These are phyloP conservation scores for Atkinsonella hypoxylon DNA, from an alignment of 2,329 filamentous ascomycete genomes.

Conservation along the genomic window DNA sequence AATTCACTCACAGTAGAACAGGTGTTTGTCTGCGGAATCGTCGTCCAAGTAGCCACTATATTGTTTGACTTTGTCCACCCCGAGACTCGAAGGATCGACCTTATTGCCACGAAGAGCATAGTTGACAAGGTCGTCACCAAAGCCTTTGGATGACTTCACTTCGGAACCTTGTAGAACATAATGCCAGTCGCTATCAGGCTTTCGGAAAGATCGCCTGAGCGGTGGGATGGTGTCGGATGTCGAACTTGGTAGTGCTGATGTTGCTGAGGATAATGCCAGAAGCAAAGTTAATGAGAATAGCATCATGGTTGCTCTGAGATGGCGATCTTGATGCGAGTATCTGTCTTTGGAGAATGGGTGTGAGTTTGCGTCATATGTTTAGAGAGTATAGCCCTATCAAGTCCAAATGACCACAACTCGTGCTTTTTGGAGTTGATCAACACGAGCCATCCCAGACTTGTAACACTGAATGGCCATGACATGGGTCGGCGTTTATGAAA, in stretches of 20 bases:
- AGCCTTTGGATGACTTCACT: background rate
- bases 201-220: background rate
- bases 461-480: background rate
- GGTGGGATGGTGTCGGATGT: background rate
- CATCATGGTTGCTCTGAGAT: background rate
- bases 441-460: background rate
- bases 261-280: background rate
- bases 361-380: background rate
- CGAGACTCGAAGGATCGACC: conserved; percentile 72
- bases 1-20: conserved; percentile 77
- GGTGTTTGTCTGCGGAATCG: conserved; percentile 88
- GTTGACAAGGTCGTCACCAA: conserved; percentile 20
- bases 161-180: background rate
- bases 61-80: conserved; percentile 88
- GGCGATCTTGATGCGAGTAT: background rate
- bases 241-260: background rate
- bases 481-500: background rate
- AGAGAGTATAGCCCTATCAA: background rate
- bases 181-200: background rate
- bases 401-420: background rate
- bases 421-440: background rate
- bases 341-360: background rate
- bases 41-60: conserved; percentile 96
- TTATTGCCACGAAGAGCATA: conserved; percentile 85
- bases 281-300: background rate